phyloP scores from a whole-genome alignment of 169 alveolate genomes.

The Plasmodium cynomolgi region DNA sequence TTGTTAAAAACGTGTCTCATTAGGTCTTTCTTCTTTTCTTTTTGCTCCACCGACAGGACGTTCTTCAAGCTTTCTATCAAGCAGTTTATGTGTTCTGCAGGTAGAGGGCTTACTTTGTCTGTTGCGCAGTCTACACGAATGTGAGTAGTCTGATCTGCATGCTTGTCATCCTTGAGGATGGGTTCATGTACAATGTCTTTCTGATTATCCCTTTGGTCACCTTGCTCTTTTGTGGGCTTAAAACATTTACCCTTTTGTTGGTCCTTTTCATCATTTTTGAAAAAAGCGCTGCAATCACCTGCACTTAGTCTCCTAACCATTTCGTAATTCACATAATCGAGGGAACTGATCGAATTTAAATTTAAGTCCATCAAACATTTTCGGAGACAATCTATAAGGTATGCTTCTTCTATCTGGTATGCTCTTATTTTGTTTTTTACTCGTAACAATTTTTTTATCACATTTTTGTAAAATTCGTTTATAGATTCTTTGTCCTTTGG shows the following conservation, averaged over 20 bases:
- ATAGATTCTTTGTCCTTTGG: constrained; percentile 72
- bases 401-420: constrained; percentile 62
- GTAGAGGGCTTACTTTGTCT: background rate
- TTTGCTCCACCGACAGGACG: constrained; percentile 1
- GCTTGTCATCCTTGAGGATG: background rate
- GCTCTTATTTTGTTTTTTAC: constrained; percentile 75
- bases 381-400: constrained; percentile 63
- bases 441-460: constrained; percentile 66
- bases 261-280: background rate
- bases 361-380: constrained; percentile 48
- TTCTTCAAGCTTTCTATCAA: constrained; percentile 18
- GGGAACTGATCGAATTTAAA: constrained; percentile 28
- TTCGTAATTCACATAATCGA: constrained; percentile 22
- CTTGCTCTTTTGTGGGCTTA: background rate
- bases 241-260: background rate
- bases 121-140: background rate
- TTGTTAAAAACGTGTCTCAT: constrained; percentile 38
- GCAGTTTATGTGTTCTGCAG: background rate
- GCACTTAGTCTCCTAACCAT: constrained; percentile 5
- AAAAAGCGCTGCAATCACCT: background rate
- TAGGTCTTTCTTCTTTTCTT: constrained; percentile 15
- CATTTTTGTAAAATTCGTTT: constrained; percentile 66
- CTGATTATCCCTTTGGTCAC: background rate
- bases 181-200: background rate
- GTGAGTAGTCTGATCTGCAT: background rate